Evolutionary conservation across 2,329 filamentous ascomycete species (phyloP).

Genomic region (Monascus ruber): DNA sequence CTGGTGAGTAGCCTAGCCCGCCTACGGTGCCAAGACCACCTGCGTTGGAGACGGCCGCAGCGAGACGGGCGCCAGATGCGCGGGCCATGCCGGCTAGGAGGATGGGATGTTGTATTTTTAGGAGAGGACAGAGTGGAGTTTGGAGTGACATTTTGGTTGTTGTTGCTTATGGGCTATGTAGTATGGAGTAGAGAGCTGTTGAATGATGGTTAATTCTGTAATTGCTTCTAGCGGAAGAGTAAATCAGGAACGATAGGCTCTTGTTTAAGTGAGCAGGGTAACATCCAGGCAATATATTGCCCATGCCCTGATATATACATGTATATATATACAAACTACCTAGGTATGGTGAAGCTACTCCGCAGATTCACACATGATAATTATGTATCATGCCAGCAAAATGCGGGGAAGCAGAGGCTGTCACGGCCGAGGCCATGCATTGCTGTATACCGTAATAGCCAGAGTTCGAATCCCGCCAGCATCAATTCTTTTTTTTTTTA

Average conservation of each 20-base stretch:
- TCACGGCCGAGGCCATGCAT: too few species aligned
- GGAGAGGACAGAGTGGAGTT: constrained; percentile 66
- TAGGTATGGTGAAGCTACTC: too few species aligned
- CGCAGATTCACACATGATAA: too few species aligned
- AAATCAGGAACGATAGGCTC: too few species aligned
- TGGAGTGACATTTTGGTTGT: constrained; percentile 42
- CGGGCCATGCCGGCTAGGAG: constrained; percentile 90
- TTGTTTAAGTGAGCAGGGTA: too few species aligned
- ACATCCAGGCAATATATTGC: too few species aligned
- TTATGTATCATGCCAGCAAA: not conserved
- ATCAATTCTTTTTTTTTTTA: not conserved
- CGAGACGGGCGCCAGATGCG: constrained; percentile 65
- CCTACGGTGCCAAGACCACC: constrained; percentile 62
- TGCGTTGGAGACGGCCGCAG: constrained; percentile 78
- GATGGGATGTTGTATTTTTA: constrained; percentile 79
- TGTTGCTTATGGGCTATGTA: not conserved
- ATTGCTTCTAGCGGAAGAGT: too few species aligned
- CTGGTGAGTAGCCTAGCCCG: constrained; percentile 57
- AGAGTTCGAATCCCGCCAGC: not conserved
- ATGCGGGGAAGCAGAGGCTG: constrained; percentile 6
- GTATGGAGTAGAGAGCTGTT: not conserved
- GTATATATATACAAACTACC: too few species aligned
- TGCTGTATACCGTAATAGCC: too few species aligned
- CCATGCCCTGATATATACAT: too few species aligned
- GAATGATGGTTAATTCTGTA: too few species aligned